Evolutionary conservation across 176 grass and related monocot genomes (phyloP).

Genomic region (Puya raimondii): DNA sequence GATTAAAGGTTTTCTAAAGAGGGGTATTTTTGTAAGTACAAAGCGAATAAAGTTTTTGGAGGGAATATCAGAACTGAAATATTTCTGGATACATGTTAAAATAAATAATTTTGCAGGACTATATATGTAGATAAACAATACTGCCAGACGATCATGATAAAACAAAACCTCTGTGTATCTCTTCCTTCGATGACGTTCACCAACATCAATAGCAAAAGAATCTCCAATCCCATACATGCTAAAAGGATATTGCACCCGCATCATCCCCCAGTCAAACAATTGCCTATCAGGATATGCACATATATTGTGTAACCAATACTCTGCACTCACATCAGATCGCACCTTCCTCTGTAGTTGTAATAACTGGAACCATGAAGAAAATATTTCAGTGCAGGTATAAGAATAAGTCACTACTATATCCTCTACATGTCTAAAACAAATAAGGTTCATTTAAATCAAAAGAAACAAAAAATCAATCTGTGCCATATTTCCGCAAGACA

Average conservation of each 20-base stretch:
- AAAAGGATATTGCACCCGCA: slow-evolving; percentile 75
- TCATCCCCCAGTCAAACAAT: slow-evolving; percentile 98
- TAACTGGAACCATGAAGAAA: slow-evolving; percentile 38
- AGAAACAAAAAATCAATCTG: too few relatives aligned
- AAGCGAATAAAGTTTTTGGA: too few relatives aligned
- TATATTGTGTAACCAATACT: slow-evolving; percentile 81
- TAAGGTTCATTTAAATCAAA: too few relatives aligned
- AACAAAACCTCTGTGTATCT: slow-evolving; percentile 82
- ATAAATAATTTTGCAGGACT: slow-evolving; percentile 6
- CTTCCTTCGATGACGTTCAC: slow-evolving; percentile 72
- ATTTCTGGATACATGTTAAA: too few relatives aligned
- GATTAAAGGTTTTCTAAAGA: too few relatives aligned
- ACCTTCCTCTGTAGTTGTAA: slow-evolving; percentile 89
- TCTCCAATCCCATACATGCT: slow-evolving; percentile 92
- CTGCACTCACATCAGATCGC: slow-evolving; percentile 55
- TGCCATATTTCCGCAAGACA: too few relatives aligned
- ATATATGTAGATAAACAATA: slow-evolving; percentile 17
- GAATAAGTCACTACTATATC: not conserved
- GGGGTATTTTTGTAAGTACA: not conserved
- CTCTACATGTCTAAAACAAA: too few relatives aligned
- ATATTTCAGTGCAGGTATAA: slow-evolving; percentile 8
- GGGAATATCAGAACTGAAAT: too few relatives aligned
- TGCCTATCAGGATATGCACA: slow-evolving; percentile 78
- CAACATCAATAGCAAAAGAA: slow-evolving; percentile 53
- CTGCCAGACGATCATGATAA: slow-evolving; percentile 8